phyloP scores from a whole-genome alignment of 2,329 filamentous ascomycete genomes.

The Ascochyta koolunga region DNA sequence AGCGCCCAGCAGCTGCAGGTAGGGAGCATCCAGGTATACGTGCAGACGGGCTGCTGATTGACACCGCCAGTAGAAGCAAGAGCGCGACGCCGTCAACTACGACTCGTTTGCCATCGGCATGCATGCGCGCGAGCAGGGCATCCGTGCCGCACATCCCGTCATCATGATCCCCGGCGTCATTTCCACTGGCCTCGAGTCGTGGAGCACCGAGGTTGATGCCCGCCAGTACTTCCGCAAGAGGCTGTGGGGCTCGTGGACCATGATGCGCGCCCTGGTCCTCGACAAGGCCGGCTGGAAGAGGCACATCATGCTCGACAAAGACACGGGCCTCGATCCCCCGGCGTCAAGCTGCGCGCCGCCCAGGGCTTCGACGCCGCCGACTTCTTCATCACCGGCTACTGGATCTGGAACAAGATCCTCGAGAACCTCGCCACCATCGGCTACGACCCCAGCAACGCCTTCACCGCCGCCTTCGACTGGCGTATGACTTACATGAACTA shows the following conservation, averaged over 20 bases:
- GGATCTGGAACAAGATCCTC: conserved; percentile 99
- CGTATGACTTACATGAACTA: conserved; percentile 87
- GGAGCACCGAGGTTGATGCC: conserved; percentile 86
- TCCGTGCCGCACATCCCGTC: conserved; percentile 82
- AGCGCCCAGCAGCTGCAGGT: conserved; percentile 88
- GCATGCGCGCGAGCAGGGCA: conserved; percentile 79
- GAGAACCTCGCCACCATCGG: conserved; percentile 96
- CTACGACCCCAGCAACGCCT: conserved; percentile 84
- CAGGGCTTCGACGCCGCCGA: conserved; percentile 98
- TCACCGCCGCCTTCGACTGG: conserved; percentile 84
- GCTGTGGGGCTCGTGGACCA: conserved; percentile 97
- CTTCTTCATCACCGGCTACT: conserved; percentile 89
- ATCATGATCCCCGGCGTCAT: conserved; percentile 99
- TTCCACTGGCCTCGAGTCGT: conserved; percentile 94
- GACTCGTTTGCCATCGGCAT: conserved; percentile 92
- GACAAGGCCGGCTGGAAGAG: conserved; percentile 95
- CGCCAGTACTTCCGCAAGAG: conserved; percentile 92
- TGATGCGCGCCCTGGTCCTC: conserved; percentile 93
- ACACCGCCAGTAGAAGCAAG: conserved; percentile 67
- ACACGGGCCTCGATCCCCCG: conserved; percentile 88
- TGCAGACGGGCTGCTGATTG: conserved; percentile 27
- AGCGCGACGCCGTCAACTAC: conserved; percentile 86
- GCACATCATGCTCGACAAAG: conserved; percentile 95
- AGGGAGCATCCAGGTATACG: conserved; percentile 37
- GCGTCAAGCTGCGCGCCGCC: conserved; percentile 87